These are phyloP conservation scores for Myochromella boudieri DNA, from an alignment of 768 basidiomycete genomes.

Conservation along the genomic window DNA sequence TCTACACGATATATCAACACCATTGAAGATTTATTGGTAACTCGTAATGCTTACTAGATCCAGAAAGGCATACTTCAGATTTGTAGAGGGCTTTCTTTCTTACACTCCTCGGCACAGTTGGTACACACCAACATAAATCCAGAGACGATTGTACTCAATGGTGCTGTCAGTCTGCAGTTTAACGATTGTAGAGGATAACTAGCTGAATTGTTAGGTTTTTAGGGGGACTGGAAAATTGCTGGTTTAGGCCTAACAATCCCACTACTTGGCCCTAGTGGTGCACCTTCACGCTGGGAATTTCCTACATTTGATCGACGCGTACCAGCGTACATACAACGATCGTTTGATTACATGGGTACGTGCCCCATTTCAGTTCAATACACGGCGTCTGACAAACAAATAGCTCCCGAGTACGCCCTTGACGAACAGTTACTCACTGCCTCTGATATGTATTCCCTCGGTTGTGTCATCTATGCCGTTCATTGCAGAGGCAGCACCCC, in stretches of 20 bases:
- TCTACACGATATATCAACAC: conserved; percentile 14
- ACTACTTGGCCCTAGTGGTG: conserved; percentile 64
- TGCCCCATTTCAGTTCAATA: conserved; percentile 5
- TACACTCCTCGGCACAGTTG: conserved; percentile 88
- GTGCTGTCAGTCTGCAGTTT: conserved; percentile 56
- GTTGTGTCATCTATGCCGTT: conserved; percentile 88
- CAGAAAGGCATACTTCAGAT: conserved; percentile 96
- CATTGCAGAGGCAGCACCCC: conserved; percentile 88
- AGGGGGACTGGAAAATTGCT: conserved; percentile 99
- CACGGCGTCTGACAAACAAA: conserved; percentile 1
- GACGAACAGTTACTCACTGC: conserved; percentile 85
- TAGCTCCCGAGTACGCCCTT: conserved; percentile 92
- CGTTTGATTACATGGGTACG: conserved; percentile 93
- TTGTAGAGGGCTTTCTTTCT: conserved; percentile 85
- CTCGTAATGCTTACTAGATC: too few relatives aligned
- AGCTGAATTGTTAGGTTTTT: background rate
- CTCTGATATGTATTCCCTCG: conserved; percentile 92
- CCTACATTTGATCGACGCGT: conserved; percentile 83
- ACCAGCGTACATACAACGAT: conserved; percentile 82
- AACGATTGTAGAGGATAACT: background rate
- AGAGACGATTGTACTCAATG: conserved; percentile 88
- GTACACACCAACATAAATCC: conserved; percentile 91
- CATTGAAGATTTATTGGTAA: too few relatives aligned
- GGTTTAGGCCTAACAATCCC: conserved; percentile 88
- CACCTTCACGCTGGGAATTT: conserved; percentile 84